Evolutionary conservation across 1,284 basidiomycete genomes (phyloP), one percentile per base, ranked within the genome.

Genomic region (Ganoderma boninense): DNA sequence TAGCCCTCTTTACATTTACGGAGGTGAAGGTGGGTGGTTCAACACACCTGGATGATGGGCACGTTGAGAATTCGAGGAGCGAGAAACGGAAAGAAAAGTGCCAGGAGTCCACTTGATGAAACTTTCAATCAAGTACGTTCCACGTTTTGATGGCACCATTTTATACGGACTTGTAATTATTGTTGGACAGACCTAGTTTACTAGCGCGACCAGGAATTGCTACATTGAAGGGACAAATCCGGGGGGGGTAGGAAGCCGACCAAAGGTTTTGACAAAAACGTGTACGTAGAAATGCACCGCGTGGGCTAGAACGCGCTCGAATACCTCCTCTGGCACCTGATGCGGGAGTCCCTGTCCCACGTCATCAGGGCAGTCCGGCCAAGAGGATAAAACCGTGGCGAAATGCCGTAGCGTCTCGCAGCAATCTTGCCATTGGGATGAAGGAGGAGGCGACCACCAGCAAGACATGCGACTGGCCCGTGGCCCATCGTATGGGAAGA

Each of bases 281-380:
- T 26, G 52, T 7, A 32, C 52, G 18, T 32, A 56, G 11, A 56
- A 56, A 29, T 14, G 11, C 52, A 56, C 52, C 13, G 52, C 52
- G 11, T 14, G 26, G 13, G 26, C 14, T 5, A 29, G 52, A 14
- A 56, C 16, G 1, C 52, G 26, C 26, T 10, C 52, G 52, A 56
- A 38, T 16, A 64, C 67, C 20, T 38, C 26, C 4, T 62, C 32
- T 2, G 29, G 7, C 20, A 29, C 13, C 13, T 52, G 23, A 7
- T 5, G 11, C 26, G 8, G 4, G 18, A 42, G 23, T 8, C 46
- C 56, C 29, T 46, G 40, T 1, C n/a, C 14, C 20, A 61, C 42
- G 23, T 32, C 26, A 29, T 29, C 26, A 29, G 26, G 26, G 26
- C 26, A 67, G 38, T 49, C 61, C 8, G 67, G 67, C 67, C 67